Base-by-base conservation (phyloP, 2,329 filamentous ascomycete species). In the Cladobotryum protrusum region DNA sequence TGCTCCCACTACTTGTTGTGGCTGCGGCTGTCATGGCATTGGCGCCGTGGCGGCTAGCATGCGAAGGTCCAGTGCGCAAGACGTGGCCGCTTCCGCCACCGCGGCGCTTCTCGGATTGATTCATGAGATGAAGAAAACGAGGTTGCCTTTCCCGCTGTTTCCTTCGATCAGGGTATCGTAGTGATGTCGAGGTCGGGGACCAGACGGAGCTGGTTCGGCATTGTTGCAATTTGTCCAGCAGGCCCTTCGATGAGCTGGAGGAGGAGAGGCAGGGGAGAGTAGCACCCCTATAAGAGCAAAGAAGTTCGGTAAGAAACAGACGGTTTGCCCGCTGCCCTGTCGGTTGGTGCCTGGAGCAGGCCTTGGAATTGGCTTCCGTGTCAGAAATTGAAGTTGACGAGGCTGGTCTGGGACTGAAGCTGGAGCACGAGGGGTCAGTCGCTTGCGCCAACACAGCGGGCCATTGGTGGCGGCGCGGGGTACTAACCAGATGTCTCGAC, bases 51-150 rank as follows among this genome's bases (percentile, higher is more conserved):
- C 57, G 47, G 53, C 53, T 48, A 52, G 52, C 8, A 49, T 53
- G 57, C 8, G 56, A 47, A 29, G 56, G 43, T 4, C 52, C 52
- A 5, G 59, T 48, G 34, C 57, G 59, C 48, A 57, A 55, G 50
- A 54, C 51, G 52, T 59, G 60, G 54, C 42, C 43, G 32, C 39
- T 43, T 46, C 61, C 62, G 46, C 57, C 61, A 48, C 61, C 65
- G 54, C 72, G 72, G 58, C 72, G 72, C 63, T 73, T 76, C 52
- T 77, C 72, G 43, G 72, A 63, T 41, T 63, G 57, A 54, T 66
- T 70, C 71, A 74, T 74, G 17, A 17, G 32, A 36, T 12, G 15
- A 14, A 33, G 6, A 24, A 17, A 13, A 42, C 15, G 13, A 32
- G 43, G 5, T 33, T 34, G 18, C 3, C n/a, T 45, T 35, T 42